Evolutionary conservation across 2,329 filamentous ascomycete genomes (phyloP).

Genomic region (Aspergillus costaricaensis): DNA sequence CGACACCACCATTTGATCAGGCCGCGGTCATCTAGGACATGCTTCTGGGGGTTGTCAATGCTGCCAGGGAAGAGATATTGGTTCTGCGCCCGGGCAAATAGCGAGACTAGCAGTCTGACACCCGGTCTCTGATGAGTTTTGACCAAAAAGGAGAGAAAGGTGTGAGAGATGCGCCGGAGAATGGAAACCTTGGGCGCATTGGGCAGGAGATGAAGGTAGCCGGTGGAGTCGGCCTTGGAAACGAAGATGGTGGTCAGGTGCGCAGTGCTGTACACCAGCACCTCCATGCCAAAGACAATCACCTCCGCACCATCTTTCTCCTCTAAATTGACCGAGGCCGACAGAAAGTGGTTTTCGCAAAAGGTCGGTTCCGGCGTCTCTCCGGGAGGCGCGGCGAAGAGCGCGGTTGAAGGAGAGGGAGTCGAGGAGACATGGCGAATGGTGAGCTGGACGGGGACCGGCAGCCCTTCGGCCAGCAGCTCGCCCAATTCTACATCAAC

Average conservation of each 20-base stretch:
- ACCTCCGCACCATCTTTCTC: conserved; percentile 51
- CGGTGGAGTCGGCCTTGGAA: conserved; percentile 95
- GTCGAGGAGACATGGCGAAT: conserved; percentile 87
- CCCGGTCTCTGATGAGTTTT: conserved; percentile 64
- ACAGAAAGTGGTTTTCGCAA: conserved; percentile 80
- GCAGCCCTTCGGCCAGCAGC: conserved; percentile 55
- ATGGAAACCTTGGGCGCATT: conserved; percentile 68
- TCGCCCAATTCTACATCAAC: conserved; percentile 42
- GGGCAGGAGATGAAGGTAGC: conserved; percentile 71
- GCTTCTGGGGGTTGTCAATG: conserved; percentile 79
- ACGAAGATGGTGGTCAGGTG: conserved; percentile 86
- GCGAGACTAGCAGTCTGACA: conserved; percentile 73
- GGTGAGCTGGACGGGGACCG: conserved; percentile 60
- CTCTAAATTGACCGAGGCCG: conserved; percentile 53
- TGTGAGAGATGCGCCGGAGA: conserved; percentile 66
- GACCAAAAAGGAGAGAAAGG: conserved; percentile 76
- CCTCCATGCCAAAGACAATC: conserved; percentile 79
- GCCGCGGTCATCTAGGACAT: conserved; percentile 86
- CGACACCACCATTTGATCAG: conserved; percentile 96
- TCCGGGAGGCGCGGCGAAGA: conserved; percentile 77
- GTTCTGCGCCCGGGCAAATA: conserved; percentile 88
- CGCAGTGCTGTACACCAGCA: conserved; percentile 81
- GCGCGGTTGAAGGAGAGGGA: conserved; percentile 69
- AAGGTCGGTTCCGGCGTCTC: conserved; percentile 74
- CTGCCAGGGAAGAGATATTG: conserved; percentile 96